Percentiles rank a stretch among this genome's conserved stretches.
Evolutionary conservation across 208 protist genomes (phyloP).

Genomic region (Acanthamoeba comandoni): DNA sequence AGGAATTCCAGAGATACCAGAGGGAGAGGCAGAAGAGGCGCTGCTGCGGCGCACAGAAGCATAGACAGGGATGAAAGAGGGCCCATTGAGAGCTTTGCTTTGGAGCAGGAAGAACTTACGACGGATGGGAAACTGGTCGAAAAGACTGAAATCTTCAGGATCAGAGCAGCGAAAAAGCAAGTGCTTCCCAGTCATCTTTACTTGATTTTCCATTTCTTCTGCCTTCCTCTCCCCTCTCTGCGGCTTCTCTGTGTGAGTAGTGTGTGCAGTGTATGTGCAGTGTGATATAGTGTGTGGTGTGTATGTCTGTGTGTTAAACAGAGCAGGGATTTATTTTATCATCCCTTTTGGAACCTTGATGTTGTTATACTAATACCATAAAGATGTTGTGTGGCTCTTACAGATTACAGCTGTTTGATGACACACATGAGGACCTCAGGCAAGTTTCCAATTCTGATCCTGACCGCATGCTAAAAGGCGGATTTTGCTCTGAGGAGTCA

Average conservation of each 20-base stretch:
- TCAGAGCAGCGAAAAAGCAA: slow-evolving; percentile 9
- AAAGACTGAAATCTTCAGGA: slow-evolving; percentile 55
- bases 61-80: too few species aligned
- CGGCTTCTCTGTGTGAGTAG: too few species aligned
- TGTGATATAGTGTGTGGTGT: too few species aligned
- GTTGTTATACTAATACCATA: background rate
- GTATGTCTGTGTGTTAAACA: too few species aligned
- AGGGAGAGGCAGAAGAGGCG: background rate
- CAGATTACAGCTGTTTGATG: slow-evolving; percentile 36
- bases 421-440: slow-evolving; percentile 37
- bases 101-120: slow-evolving; percentile 22
- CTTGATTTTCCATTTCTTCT: too few species aligned
- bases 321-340: too few species aligned
- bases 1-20: background rate
- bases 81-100: background rate
- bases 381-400: background rate
- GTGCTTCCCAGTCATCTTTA: too few species aligned
- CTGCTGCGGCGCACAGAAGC: background rate
- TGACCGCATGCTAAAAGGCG: slow-evolving; percentile 45
- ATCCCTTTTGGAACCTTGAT: background rate
- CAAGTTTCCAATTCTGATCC: slow-evolving; percentile 9
- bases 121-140: slow-evolving; percentile 32
- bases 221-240: too few species aligned
- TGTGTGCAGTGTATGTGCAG: too few species aligned
- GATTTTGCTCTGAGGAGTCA: slow-evolving; percentile 42